A percentile compares a stretch with the other conserved stretches of the same genome.
These are phyloP conservation scores for Vinca minor DNA, from an alignment of 257 asterid genomes.

Conservation along the genomic window DNA sequence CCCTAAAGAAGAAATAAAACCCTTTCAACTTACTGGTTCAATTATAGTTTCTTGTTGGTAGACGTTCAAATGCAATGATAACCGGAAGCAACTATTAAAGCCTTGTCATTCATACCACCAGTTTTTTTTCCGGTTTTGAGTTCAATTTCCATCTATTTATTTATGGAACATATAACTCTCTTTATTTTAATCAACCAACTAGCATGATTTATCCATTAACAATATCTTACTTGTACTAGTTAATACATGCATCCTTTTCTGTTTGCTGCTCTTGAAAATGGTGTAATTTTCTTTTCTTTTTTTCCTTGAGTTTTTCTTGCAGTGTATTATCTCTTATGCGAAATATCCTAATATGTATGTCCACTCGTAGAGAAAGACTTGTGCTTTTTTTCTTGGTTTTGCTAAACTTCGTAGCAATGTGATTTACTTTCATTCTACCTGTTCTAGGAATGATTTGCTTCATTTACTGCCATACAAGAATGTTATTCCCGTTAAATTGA, in stretches of 20 bases:
- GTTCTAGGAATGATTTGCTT: not conserved
- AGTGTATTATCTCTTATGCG: not conserved
- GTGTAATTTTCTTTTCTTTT: too few species aligned
- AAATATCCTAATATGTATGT: not conserved
- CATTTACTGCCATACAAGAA: not conserved
- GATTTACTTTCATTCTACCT: not conserved
- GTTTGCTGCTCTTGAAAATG: too few species aligned
- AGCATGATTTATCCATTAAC: not conserved
- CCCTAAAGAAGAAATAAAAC: too few species aligned
- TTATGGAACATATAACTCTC: not conserved
- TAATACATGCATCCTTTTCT: too few species aligned
- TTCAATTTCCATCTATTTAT: not conserved
- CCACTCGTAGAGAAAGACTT: not conserved
- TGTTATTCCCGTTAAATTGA: not conserved
- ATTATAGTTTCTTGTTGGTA: not conserved
- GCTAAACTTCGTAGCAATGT: not conserved
- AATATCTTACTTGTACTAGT: not conserved
- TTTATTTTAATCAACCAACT: not conserved
- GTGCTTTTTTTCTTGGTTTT: not conserved
- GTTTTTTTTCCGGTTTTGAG: not conserved
- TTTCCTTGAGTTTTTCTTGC: not conserved
- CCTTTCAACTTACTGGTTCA: too few species aligned
- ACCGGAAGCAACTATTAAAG: not conserved
- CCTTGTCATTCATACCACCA: too few species aligned
- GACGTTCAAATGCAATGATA: not conserved